These are phyloP conservation scores for Batrachochytrium dendrobatidis DNA, from an alignment of 371 early-diverging fungal species.

Conservation along the genomic window DNA sequence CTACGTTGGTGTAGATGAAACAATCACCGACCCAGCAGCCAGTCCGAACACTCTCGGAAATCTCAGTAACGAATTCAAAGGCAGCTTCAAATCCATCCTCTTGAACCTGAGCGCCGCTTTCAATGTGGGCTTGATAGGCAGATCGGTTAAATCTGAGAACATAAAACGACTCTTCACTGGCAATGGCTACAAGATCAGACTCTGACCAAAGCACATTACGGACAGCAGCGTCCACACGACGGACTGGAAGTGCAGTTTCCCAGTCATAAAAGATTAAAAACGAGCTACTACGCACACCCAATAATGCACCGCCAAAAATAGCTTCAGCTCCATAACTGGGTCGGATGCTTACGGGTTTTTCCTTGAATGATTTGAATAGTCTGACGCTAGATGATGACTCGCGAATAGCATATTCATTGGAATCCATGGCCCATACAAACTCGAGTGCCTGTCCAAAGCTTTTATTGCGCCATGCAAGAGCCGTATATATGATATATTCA, in stretches of 20 bases:
- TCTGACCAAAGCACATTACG: constrained; percentile 90
- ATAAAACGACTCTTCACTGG: constrained; percentile 86
- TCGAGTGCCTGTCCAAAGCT: constrained; percentile 90
- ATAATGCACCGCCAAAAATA: constrained; percentile 87
- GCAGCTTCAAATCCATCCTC: constrained; percentile 96
- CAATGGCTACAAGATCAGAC: constrained; percentile 84
- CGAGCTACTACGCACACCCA: constrained; percentile 76
- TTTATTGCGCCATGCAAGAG: constrained; percentile 98
- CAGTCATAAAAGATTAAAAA: constrained; percentile 94
- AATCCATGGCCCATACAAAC: constrained; percentile 95
- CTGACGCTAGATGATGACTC: constrained; percentile 80
- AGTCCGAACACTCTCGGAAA: constrained; percentile 78
- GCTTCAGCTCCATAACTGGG: constrained; percentile 81
- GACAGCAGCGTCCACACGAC: constrained; percentile 89
- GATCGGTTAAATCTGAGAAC: constrained; percentile 84
- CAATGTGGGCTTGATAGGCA: constrained; percentile 69
- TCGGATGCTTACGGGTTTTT: constrained; percentile 58
- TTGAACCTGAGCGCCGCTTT: constrained; percentile 62
- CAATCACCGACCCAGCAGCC: constrained; percentile 97
- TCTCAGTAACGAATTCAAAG: constrained; percentile 87
- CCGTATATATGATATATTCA: constrained; percentile 98
- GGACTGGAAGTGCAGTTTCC: constrained; percentile 84
- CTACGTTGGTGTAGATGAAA: constrained; percentile 87
- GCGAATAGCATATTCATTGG: constrained; percentile 92
- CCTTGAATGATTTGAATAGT: constrained; percentile 89